Conservation (phyloP, 257 asterid species). For the Nicotiana sylvestris region DNA sequence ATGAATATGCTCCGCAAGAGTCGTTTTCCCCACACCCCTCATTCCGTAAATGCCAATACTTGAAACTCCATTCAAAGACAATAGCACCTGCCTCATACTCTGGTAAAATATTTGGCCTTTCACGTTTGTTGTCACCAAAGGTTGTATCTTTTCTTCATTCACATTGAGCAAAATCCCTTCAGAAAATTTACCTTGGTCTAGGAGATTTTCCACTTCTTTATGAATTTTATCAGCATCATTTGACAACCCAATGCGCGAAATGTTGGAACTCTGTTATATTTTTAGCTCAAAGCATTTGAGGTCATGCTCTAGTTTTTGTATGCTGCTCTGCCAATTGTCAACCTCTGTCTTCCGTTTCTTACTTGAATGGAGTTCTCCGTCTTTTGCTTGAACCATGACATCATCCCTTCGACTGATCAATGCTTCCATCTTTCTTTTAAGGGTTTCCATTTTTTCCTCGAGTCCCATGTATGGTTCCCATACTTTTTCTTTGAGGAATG, state of each 20-base stretch:
- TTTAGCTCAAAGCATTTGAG: neutral
- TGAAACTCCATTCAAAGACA: neutral
- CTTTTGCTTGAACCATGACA: neutral
- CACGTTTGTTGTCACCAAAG: neutral
- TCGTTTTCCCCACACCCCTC: neutral
- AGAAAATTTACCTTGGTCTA: constrained; percentile 7
- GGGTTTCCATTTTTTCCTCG: neutral
- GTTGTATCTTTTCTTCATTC: neutral
- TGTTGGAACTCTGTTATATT: neutral
- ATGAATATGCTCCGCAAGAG: neutral
- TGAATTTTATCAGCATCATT: neutral
- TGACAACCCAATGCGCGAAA: neutral
- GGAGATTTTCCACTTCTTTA: neutral
- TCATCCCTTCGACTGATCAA: neutral
- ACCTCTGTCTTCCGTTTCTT: neutral
- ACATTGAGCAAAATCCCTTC: neutral
- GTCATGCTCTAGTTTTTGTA: neutral
- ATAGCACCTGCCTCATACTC: neutral
- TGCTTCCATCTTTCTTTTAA: neutral
- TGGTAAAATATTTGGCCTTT: neutral
- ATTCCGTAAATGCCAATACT: neutral
- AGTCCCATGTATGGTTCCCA: neutral
- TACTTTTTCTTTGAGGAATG: neutral
- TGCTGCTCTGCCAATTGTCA: neutral
- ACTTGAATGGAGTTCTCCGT: neutral